These are phyloP conservation scores for Ophiocordyceps sinensis DNA, from an alignment of 2,329 filamentous ascomycete species.

Conservation along the genomic window DNA sequence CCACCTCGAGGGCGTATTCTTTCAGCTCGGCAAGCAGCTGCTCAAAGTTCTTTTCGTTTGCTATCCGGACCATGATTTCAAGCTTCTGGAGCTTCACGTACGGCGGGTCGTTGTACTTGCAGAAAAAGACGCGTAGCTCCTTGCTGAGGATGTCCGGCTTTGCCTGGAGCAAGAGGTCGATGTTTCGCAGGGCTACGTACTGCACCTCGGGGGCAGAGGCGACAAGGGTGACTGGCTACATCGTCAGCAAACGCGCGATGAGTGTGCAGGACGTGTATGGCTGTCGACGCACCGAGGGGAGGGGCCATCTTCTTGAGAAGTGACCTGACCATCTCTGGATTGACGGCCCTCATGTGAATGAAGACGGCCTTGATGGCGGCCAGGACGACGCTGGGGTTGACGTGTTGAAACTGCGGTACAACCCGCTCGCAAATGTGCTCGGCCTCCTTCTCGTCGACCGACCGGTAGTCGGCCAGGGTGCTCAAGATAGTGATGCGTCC, in stretches of 20 bases:
- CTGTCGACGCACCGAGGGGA: constrained; percentile 52
- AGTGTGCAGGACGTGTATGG: neutral
- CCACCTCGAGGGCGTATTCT: constrained; percentile 94
- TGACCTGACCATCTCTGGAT: constrained; percentile 61
- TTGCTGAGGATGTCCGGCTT: constrained; percentile 95
- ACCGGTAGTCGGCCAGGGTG: constrained; percentile 76
- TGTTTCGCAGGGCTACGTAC: constrained; percentile 92
- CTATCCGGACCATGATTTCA: constrained; percentile 98
- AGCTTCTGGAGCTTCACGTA: constrained; percentile 97
- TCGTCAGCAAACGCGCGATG: neutral
- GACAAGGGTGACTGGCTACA: constrained; percentile 65
- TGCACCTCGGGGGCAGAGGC: constrained; percentile 94
- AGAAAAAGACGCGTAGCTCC: constrained; percentile 96
- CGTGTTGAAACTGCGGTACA: constrained; percentile 93
- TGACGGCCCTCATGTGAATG: constrained; percentile 81
- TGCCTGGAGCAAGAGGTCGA: constrained; percentile 87
- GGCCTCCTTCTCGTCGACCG: constrained; percentile 81
- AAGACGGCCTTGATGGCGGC: constrained; percentile 98
- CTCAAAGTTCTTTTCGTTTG: constrained; percentile 92
- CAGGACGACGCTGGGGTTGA: constrained; percentile 91
- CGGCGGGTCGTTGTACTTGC: constrained; percentile 97
- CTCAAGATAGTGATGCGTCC: constrained; percentile 86
- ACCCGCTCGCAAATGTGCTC: constrained; percentile 98
- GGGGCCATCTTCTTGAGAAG: constrained; percentile 99
- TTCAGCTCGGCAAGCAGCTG: constrained; percentile 88